Percentiles rank a stretch among this genome's conserved stretches.
Conservation (phyloP, 371 early-diverging fungal species). For the Zopfochytrium polystomum region DNA sequence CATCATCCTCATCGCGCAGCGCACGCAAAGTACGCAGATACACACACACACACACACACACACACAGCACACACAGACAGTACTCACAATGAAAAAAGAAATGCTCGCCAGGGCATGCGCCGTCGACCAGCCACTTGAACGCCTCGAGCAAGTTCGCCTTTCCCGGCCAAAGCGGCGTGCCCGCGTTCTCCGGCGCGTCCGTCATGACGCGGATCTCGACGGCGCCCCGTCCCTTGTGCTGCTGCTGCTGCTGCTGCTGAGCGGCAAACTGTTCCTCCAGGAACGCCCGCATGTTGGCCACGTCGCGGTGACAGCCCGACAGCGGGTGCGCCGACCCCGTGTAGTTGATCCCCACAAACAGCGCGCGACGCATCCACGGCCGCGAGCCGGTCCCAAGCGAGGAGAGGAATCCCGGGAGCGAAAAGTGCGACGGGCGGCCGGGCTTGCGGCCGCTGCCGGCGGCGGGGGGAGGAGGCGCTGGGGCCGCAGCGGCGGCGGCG, state of each 20-base stretch:
- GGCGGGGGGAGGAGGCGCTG: no score
- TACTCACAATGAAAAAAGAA: slow-evolving; percentile 34
- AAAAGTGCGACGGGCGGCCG: no score
- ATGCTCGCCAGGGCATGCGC: slow-evolving; percentile 21
- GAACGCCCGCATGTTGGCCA: slow-evolving; percentile 74
- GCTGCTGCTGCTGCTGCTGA: no score
- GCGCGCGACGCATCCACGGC: no score
- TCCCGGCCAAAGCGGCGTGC: slow-evolving; percentile 61
- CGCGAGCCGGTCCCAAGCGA: no score
- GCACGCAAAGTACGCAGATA: slow-evolving; percentile 5
- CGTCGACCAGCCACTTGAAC: slow-evolving; percentile 31
- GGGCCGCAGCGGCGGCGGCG: no score
- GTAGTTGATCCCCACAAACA: slow-evolving; percentile 93
- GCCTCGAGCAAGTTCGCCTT: slow-evolving; percentile 69
- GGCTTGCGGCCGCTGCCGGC: no score
- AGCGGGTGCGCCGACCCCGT: slow-evolving; percentile 64
- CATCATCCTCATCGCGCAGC: no score
- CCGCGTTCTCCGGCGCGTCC: slow-evolving; percentile 74
- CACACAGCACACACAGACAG: no score
- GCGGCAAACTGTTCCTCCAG: slow-evolving; percentile 60
- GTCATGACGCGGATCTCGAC: slow-evolving; percentile 77
- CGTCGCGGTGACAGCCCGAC: slow-evolving; percentile 89
- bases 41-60: slow-evolving; percentile 22
- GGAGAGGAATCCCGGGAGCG: no score
- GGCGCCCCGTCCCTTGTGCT: no score